These are phyloP conservation scores for Talaromyces amestolkiae DNA, from an alignment of 2,329 filamentous ascomycete genomes.

Conservation along the genomic window DNA sequence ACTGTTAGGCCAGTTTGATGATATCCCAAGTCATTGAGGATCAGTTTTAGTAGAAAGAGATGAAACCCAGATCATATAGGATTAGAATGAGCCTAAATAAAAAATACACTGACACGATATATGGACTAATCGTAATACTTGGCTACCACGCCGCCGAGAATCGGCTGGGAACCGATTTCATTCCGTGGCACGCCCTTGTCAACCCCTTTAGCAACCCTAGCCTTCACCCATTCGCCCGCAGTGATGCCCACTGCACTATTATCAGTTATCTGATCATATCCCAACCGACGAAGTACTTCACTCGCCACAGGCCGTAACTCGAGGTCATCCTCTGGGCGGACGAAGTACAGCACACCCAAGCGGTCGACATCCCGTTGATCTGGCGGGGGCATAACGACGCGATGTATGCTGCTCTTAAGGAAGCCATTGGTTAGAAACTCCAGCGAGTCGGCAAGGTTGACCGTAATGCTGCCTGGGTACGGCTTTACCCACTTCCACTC, in stretches of 20 bases:
- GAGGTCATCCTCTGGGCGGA: constrained; percentile 39
- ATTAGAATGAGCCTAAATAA: no score
- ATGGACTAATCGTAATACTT: constrained; percentile 18
- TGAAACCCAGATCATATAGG: no score
- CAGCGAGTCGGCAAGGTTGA: constrained; percentile 53
- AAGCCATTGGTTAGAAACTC: constrained; percentile 44
- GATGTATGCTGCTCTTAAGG: constrained; percentile 48
- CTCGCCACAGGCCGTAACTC: constrained; percentile 28
- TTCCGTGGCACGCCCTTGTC: constrained; percentile 20
- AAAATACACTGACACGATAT: no score
- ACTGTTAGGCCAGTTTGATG: no score
- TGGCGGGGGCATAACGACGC: constrained; percentile 46
- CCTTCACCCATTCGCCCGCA: constrained; percentile 22
- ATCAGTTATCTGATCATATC: constrained; percentile 14
- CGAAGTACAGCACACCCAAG: constrained; percentile 44
- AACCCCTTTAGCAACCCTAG: constrained; percentile 24
- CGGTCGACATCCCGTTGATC: constrained; percentile 45
- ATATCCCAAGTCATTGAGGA: no score
- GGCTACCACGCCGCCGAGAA: constrained; percentile 22
- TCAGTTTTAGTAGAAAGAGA: no score
- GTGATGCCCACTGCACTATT: constrained; percentile 13
- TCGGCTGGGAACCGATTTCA: constrained; percentile 22
- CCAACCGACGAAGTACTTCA: constrained; percentile 2
- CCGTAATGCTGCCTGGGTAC: constrained; percentile 48
- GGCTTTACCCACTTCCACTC: constrained; percentile 52